These are phyloP conservation scores for Stephania cephalantha DNA, from an alignment of 164 flowering plant species.

Conservation along the genomic window DNA sequence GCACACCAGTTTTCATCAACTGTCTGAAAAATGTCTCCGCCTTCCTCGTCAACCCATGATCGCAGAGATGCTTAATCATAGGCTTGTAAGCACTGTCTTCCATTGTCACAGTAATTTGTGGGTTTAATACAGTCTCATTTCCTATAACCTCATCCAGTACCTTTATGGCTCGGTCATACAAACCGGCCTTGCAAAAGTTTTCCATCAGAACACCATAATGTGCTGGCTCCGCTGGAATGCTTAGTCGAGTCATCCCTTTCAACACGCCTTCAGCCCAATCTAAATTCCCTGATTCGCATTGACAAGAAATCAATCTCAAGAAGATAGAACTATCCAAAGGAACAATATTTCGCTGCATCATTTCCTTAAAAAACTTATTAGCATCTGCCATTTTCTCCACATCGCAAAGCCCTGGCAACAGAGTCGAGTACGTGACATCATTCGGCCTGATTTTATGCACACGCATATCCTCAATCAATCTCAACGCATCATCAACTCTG, in stretches of 20 bases:
- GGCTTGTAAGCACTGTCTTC: constrained; percentile 67
- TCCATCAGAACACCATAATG: constrained; percentile 89
- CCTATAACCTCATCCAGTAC: constrained; percentile 68
- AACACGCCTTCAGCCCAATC: constrained; percentile 76
- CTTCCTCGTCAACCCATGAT: constrained; percentile 55
- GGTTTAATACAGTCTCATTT: constrained; percentile 61
- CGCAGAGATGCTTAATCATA: constrained; percentile 64
- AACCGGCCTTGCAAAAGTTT: constrained; percentile 52
- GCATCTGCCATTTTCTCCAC: constrained; percentile 72
- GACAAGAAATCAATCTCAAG: constrained; percentile 43
- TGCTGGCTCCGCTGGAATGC: constrained; percentile 71
- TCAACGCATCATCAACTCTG: constrained; percentile 63
- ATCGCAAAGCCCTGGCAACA: constrained; percentile 87
- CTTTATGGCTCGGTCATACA: constrained; percentile 56
- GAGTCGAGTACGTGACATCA: constrained; percentile 54
- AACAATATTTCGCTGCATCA: constrained; percentile 52
- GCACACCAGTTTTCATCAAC: constrained; percentile 60
- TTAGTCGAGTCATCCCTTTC: constrained; percentile 62
- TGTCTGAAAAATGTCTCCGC: constrained; percentile 66
- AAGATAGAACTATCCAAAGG: constrained; percentile 76
- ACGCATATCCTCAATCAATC: constrained; percentile 70
- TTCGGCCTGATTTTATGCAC: constrained; percentile 55
- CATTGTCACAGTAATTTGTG: constrained; percentile 47
- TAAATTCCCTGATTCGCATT: constrained; percentile 56
- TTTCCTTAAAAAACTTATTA: constrained; percentile 43